These are phyloP conservation scores for Hypoxylon intermedium DNA, from an alignment of 495 filamentous ascomycete species.

Conservation along the genomic window DNA sequence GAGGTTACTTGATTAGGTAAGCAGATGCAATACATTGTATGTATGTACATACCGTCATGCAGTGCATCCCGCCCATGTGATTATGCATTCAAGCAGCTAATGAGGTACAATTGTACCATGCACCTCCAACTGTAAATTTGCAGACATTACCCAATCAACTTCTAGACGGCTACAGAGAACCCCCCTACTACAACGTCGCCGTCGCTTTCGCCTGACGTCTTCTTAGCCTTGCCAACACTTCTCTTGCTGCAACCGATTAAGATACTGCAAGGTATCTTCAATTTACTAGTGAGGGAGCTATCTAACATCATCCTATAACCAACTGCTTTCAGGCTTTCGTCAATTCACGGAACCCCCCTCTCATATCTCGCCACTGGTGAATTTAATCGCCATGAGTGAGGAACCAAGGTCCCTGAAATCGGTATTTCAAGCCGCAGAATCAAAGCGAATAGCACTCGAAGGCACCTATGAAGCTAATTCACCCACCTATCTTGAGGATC, in stretches of 20 bases:
- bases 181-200: not conserved
- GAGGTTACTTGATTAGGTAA: no score
- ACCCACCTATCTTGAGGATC: constrained; percentile 68
- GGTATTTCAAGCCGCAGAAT: constrained; percentile 63
- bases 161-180: not conserved
- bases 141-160: not conserved
- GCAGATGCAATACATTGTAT: no score
- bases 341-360: not conserved
- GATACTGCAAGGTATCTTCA: not conserved
- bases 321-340: not conserved
- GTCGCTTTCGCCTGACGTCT: not conserved
- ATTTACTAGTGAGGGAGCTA: not conserved
- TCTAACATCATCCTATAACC: not conserved
- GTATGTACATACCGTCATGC: no score
- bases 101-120: no score
- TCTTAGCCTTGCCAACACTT: not conserved
- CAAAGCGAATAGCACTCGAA: constrained; percentile 47
- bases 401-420: constrained; percentile 52
- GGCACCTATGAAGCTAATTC: constrained; percentile 56
- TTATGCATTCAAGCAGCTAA: no score
- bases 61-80: no score
- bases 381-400: constrained; percentile 32
- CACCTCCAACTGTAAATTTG: no score
- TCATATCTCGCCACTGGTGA: constrained; percentile 3
- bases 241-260: not conserved